phyloP scores from a whole-genome alignment of 139 green algal genomes.

The Gonium pectorale region DNA sequence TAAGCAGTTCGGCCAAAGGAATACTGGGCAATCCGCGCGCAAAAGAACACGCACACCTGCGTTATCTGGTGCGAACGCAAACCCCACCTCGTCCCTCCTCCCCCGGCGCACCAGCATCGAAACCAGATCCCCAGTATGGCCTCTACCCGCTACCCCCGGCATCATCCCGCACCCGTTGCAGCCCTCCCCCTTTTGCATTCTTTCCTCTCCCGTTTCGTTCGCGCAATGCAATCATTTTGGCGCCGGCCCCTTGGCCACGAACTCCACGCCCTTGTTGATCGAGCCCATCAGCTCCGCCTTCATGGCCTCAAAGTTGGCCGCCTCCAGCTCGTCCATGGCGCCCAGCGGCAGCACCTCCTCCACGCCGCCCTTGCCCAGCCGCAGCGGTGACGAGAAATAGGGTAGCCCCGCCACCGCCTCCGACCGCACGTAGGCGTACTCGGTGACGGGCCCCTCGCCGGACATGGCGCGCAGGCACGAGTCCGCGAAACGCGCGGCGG shows the following conservation, averaged over 20 bases:
- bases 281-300: constrained; percentile 78
- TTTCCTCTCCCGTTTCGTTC: too few relatives aligned
- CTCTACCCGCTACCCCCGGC: too few relatives aligned
- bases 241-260: constrained; percentile 59
- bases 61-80: too few relatives aligned
- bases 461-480: constrained; percentile 79
- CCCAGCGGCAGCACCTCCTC: constrained; percentile 87
- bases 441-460: constrained; percentile 79
- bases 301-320: constrained; percentile 74
- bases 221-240: too few relatives aligned
- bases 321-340: constrained; percentile 74
- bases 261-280: constrained; percentile 93
- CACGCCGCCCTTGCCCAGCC: constrained; percentile 81
- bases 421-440: constrained; percentile 77
- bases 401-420: constrained; percentile 50
- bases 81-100: too few relatives aligned
- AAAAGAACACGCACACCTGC: too few relatives aligned
- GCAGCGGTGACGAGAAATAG: constrained; percentile 66
- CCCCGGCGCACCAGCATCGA: too few relatives aligned
- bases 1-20: too few relatives aligned
- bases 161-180: too few relatives aligned
- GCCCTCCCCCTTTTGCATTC: too few relatives aligned
- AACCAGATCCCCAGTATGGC: too few relatives aligned
- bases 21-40: too few relatives aligned
- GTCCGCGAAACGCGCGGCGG: constrained; percentile 83